Evolutionary conservation across 2,329 filamentous ascomycete genomes (phyloP), one percentile per base, ranked within the genome.

Genomic region (Rhynchosporium agropyri): DNA sequence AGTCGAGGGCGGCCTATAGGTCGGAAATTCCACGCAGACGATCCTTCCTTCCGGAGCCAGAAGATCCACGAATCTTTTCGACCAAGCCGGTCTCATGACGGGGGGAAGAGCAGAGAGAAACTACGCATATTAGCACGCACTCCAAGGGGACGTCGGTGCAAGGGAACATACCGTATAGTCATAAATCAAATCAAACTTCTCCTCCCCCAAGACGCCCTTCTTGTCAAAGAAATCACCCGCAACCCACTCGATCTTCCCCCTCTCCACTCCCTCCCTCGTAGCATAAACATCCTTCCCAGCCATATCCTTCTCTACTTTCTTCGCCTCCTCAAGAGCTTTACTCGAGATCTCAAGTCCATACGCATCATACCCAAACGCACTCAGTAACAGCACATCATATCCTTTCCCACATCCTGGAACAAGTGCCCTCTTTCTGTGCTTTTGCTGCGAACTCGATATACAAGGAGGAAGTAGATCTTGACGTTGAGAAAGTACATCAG

Each of bases 331-430:
- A 26, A 69, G 26, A 15, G 67, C 68, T 12, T 61, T 66, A 33
- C 53, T 48, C 1, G 68, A 70, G n/a, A 67, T 58, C 48, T 96
- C 92, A 1, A 96, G 77, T 0, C 91, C 92, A 70, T 85, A 87
- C 1, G 87, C 86, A 76, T 96, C 89, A 74, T 90, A 95, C 0
- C 92, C 92, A 71, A 88, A 85, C 9, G 85, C 84, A 56, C 87
- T 84, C 50, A 96, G 81, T 43, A 96, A 79, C 9, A 91, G 80
- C 1, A 92, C 89, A 77, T 96, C 92, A 72, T 95, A 89, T 4
- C 92, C 92, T 53, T 84, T 83, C 0, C 92, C 92, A 75, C 92
- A 96, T 4, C 91, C 92, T 0, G 92, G 90, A 0, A 96, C 89
- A 8, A 96, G 79, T 1, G 88, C 91, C 60, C 77, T 68, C 61